Evolutionary conservation across 1,139 yeast genomes (phyloP).

Genomic region (Yamadazyma atmosphaerica): DNA sequence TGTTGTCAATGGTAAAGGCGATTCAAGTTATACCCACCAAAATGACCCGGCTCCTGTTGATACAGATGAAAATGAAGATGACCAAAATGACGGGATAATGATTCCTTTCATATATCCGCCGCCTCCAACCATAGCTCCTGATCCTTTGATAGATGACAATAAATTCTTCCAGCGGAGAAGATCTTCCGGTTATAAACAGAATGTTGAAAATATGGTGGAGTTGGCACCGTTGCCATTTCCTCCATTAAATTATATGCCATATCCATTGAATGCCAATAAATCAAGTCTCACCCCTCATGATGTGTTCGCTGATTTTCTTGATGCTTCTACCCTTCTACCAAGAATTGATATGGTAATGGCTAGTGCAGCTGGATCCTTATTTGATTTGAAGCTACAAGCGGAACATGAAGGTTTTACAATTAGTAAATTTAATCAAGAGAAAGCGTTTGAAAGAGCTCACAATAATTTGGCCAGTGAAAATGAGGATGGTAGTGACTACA

Average conservation of each 20-base stretch:
- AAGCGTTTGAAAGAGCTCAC: constrained; percentile 1
- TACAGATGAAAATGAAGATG: not conserved
- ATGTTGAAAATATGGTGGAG: constrained; percentile 16
- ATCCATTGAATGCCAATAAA: constrained; percentile 40
- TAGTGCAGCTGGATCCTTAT: constrained; percentile 49
- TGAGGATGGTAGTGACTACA: constrained; percentile 6
- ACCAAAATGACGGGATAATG: constrained; percentile 34
- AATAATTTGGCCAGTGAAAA: constrained; percentile 7
- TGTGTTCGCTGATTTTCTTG: constrained; percentile 36
- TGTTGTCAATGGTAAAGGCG: not conserved
- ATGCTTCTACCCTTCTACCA: constrained; percentile 40
- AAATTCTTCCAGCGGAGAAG: constrained; percentile 3
- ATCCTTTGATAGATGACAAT: constrained; percentile 16
- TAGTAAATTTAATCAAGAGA: constrained; percentile 14
- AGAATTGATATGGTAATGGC: constrained; percentile 50
- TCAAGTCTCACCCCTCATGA: constrained; percentile 38
- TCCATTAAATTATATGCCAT: constrained; percentile 51
- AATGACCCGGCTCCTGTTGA: constrained; percentile 5
- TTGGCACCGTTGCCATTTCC: constrained; percentile 52
- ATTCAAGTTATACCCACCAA: constrained; percentile 4
- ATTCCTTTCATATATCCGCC: constrained; percentile 50
- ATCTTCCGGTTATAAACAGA: constrained; percentile 5
- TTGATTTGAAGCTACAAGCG: constrained; percentile 39
- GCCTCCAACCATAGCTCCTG: constrained; percentile 40
- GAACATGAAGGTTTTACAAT: constrained; percentile 32